Base-by-base conservation (phyloP, 257 asterid genomes). In the Forsythia viridissima region DNA sequence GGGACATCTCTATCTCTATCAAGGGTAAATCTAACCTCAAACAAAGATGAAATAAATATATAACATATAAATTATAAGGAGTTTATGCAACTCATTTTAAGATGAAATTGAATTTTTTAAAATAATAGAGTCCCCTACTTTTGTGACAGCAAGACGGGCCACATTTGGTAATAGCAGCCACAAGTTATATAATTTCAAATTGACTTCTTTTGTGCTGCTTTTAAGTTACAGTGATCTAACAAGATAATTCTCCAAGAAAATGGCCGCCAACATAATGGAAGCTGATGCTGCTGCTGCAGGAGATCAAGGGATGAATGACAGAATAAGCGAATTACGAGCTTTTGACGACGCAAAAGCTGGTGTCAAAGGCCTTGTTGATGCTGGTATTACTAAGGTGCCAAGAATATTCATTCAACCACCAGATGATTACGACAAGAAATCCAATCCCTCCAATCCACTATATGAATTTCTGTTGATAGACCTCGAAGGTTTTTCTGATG, bases 391-490 rank as follows among this genome's bases (percentile, higher is more conserved):
- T 41, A 13, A 48, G 16, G 71, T 86, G 1, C 87, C 87, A 6
- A 21, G 38, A 38, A 86, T 86, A 20, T 86, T 86, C 81, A 41
- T 86, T 68, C 67, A 72, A 57, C 87, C 86, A 39, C 84, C 42
- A 38, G 70, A 39, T 2, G 37, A 73, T 51, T 48, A 51, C 6
- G 43, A 10, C 6, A n/a, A 38, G 8, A 63, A 41, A 16, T 73
- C 71, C 4, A 11, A 40, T 40, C 43, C 43, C 43, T 5, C 43
- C 43, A 40, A 12, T 16, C 24, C 5, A 52, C 39, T 18, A 16
- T 69, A 67, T 52, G 39, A 72, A n/a, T 80, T 89, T 42, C 90
- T 89, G 2, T 41, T 84, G 34, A 73, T 89, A 72, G 82, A 85
- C 74, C 80, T 89, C 4, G 59, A 77, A 38, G 76, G 61, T 74